Base-by-base conservation (phyloP, 768 basidiomycete genomes). In the Mycena venus region DNA sequence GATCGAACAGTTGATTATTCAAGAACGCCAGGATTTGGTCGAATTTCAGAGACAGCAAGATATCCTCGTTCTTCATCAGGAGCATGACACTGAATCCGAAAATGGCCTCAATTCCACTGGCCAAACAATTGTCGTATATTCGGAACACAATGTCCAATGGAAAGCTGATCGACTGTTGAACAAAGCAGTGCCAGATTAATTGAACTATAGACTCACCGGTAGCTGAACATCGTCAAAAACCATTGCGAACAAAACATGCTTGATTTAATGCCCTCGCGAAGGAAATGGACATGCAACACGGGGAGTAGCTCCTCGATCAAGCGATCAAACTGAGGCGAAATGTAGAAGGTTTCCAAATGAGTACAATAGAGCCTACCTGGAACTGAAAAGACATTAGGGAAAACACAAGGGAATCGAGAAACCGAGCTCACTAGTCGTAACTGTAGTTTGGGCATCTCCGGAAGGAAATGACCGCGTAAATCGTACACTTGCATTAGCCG, bases 181-280 rank as follows among this genome's bases (percentile, higher is more conserved):
- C 36, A 15, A 21, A 31, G 34, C 31, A 17, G 25, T 27, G 59
- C 3, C 47, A 25, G 44, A 25, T 23, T 34, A 4, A 31, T 60
- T 56, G 36, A 34, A 19, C 21, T 9, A n/a, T n/a, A 8, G 17
- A 80, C 89, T 78, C 79, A 94, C 96, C 96, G 91, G 83, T 98
- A 99, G 80, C 96, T 95, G 86, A 99, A 99, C 82, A 99, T 85
- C 0, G 98, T 99, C 81, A 99, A 87, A 83, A 99, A 99, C 98
- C 98, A 99, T 76, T 99, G 98, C 17, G 96, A 96, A 79, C 96
- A 98, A 81, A 94, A 99, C 97, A 99, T 99, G 84, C 95, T 97
- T 56, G 96, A 97, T 82, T 99, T 99, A 80, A 99, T 86, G 34
- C 97, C 98, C 83, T 98, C 95, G 34, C 97, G 91, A 34, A 98